phyloP scores from a whole-genome alignment of 2,329 filamentous ascomycete genomes.

The Remersonia thermophila region DNA sequence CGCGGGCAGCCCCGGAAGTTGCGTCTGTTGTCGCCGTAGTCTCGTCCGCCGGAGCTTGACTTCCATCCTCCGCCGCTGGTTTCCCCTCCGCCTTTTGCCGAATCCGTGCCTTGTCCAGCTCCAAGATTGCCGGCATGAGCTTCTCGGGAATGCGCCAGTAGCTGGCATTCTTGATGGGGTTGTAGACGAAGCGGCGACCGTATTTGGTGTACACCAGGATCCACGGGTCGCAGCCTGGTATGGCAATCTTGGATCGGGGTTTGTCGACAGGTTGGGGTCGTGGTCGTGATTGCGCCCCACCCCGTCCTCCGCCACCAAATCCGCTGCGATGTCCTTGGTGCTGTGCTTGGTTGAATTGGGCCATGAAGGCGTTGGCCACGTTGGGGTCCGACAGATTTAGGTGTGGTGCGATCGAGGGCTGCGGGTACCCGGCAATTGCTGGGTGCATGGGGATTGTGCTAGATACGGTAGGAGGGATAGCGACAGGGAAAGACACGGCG shows the following conservation, averaged over 20 bases:
- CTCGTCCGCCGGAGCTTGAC: too few species aligned
- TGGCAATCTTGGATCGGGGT: conserved; percentile 65
- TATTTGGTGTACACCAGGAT: conserved; percentile 86
- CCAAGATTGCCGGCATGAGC: conserved; percentile 64
- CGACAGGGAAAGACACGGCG: neutral
- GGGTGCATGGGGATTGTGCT: conserved; percentile 8
- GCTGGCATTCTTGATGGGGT: conserved; percentile 72
- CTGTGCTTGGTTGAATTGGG: conserved; percentile 29
- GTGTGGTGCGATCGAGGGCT: conserved; percentile 28
- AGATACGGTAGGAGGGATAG: neutral
- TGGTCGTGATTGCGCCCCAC: conserved; percentile 45
- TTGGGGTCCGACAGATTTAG: conserved; percentile 39
- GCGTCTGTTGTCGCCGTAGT: neutral
- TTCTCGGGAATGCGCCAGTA: conserved; percentile 92
- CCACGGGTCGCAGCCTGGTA: conserved; percentile 80
- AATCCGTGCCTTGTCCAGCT: conserved; percentile 61
- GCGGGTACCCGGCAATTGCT: conserved; percentile 25
- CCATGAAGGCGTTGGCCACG: conserved; percentile 49
- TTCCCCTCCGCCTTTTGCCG: conserved; percentile 37
- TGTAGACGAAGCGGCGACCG: conserved; percentile 81
- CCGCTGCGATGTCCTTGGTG: conserved; percentile 25
- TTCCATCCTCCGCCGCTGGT: conserved; percentile 22
- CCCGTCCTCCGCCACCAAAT: conserved; percentile 35
- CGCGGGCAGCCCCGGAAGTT: too few species aligned
- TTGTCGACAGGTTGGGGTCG: conserved; percentile 62